These are phyloP conservation scores for Kwoniella sp. DNA, from an alignment of 768 basidiomycete species.

Conservation along the genomic window DNA sequence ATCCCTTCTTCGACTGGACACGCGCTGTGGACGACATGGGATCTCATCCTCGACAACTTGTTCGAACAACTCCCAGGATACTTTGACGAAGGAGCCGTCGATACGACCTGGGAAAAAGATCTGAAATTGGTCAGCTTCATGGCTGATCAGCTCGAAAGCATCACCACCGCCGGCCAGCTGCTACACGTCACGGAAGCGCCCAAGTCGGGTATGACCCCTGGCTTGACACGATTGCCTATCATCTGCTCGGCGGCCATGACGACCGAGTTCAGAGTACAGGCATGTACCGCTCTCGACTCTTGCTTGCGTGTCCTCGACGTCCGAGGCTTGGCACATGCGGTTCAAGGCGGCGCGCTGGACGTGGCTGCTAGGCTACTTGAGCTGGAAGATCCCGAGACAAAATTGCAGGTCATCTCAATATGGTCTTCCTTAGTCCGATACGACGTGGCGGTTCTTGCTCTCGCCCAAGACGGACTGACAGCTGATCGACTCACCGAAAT, in stretches of 20 bases:
- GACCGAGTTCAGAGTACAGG: slow-evolving; percentile 20
- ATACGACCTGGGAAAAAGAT: slow-evolving; percentile 32
- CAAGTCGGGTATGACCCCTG: not conserved
- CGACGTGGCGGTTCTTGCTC: slow-evolving; percentile 22
- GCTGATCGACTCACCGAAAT: slow-evolving; percentile 18
- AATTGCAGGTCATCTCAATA: slow-evolving; percentile 35
- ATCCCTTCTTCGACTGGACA: slow-evolving; percentile 40
- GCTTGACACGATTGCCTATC: slow-evolving; percentile 41
- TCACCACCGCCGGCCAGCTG: slow-evolving; percentile 21
- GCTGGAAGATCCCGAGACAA: slow-evolving; percentile 19
- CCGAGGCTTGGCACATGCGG: slow-evolving; percentile 27
- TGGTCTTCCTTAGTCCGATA: slow-evolving; percentile 46
- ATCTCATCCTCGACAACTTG: slow-evolving; percentile 49
- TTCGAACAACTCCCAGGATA: slow-evolving; percentile 47
- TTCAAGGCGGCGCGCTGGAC: slow-evolving; percentile 43
- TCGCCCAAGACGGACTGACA: slow-evolving; percentile 24
- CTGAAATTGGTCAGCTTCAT: slow-evolving; percentile 45
- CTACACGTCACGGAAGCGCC: not conserved
- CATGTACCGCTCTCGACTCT: slow-evolving; percentile 37
- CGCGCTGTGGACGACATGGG: slow-evolving; percentile 48
- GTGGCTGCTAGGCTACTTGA: slow-evolving; percentile 36
- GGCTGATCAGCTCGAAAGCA: slow-evolving; percentile 46
- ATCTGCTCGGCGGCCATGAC: slow-evolving; percentile 40
- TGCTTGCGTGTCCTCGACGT: slow-evolving; percentile 31
- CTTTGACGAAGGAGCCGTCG: slow-evolving; percentile 27